These are phyloP conservation scores for Croton setiger DNA, from an alignment of 441 rosid species.

Conservation along the genomic window DNA sequence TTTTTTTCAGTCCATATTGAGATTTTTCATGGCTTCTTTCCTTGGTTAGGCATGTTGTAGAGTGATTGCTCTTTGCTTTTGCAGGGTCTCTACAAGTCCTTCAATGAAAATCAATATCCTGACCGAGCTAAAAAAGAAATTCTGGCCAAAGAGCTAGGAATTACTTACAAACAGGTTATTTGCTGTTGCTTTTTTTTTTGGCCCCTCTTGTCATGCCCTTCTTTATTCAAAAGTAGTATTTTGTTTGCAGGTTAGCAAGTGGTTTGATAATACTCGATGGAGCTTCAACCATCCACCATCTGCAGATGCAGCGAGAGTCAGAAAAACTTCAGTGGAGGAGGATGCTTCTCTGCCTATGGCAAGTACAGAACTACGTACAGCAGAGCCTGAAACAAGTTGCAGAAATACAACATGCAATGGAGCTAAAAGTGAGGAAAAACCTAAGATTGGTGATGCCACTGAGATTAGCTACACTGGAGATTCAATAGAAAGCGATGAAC, in stretches of 20 bases:
- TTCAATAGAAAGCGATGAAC: conserved; percentile 12
- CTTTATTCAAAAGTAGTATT: neutral
- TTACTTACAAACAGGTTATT: conserved; percentile 67
- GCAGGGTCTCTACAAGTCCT: conserved; percentile 62
- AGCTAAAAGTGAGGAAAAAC: conserved; percentile 17
- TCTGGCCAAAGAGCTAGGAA: conserved; percentile 62
- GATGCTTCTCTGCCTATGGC: conserved; percentile 16
- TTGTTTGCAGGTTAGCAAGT: conserved; percentile 62
- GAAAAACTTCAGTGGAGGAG: conserved; percentile 28
- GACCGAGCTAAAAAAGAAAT: conserved; percentile 52
- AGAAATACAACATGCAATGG: conserved; percentile 6
- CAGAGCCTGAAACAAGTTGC: conserved; percentile 1
- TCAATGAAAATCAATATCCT: conserved; percentile 70
- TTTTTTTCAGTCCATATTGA: neutral
- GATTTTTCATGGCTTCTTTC: neutral
- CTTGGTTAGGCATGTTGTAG: neutral
- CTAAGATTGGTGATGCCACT: conserved; percentile 10
- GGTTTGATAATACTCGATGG: conserved; percentile 92
- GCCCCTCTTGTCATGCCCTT: neutral
- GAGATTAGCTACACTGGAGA: neutral
- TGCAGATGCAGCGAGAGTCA: conserved; percentile 19
- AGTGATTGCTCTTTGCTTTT: conserved; percentile 19
- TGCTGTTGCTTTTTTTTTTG: conserved; percentile 11
- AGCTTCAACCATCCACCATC: conserved; percentile 44
- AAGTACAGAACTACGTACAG: neutral